Evolutionary conservation across 1,284 basidiomycete genomes (phyloP), one percentile per base, ranked within the genome.

Genomic region (Thecaphora thlaspeos): DNA sequence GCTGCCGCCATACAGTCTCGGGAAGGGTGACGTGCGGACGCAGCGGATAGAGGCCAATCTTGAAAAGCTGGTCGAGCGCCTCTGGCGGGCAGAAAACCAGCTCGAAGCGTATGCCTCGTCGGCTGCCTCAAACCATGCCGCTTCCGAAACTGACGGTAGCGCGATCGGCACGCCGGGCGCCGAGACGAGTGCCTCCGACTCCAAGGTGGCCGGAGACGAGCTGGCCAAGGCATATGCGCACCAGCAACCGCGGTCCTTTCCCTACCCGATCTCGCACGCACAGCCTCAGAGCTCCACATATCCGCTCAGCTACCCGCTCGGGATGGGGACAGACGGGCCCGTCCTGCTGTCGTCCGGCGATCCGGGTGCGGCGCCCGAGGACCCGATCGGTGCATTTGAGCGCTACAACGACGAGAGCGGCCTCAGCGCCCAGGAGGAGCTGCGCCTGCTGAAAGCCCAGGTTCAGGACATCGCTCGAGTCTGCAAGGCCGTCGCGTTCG

Each of bases 401-500:
- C 53, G 63, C 18, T 73, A 75, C 55, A 71, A 60, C 48, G 70
- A 75, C 51, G 74, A 77, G 51, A 73, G 68, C 50, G 70, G 75
- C n/a, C 62, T 79, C 23, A 76, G 76, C 7, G 86, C 87, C 2
- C 84, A 87, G 26, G 87, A 91, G 79, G 90, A 92, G 78, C 82
- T 91, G 46, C 84, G 84, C 67, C 79, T 91, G 45, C 83, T 93
- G 49, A 90, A 91, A 79, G 88, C 88, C 19, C 90, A 92, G 80
- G 89, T 93, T 2, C 88, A 90, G 80, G 90, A 93, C 76, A 89
- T 90, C 67, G 87, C 88, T 39, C 83, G 91, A 36, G 93, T 97
- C 28, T 96, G 93, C 80, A 92, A 92, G 70, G 93, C 93, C 19
- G 93, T 98, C 63, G 94, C 94, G 0, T 84, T 87, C 21, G 93